Base-by-base conservation (phyloP, 148 eudicot genomes). In the Rhododendron simsii region DNA sequence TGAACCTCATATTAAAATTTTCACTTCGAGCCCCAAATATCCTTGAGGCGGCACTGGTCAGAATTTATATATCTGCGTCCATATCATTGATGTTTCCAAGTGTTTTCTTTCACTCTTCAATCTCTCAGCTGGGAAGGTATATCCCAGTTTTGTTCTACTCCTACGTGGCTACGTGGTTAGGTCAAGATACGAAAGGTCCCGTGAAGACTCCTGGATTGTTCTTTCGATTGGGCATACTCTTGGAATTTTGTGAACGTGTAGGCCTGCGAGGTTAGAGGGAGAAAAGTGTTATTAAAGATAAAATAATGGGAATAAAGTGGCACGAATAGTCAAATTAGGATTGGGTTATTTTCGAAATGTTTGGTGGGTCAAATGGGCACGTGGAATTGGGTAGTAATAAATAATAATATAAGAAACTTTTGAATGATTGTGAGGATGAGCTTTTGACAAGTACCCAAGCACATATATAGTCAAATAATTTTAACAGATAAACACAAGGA, bases 41-140 rank as follows among this genome's bases (percentile, higher is more conserved):
- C 6, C 5, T 5, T 39, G 7, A 39, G 0, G 0, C 0, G 7
- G 44, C 44, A 39, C 0, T 5, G 45, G 45, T 41, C 45, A 41
- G 1, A 41, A 41, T 6, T 47, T 53, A 53, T 16, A 5, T 5
- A 20, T 59, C 2, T 1, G 9, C n/a, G 65, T 59, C 65, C 65
- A 6, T 5, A 20, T 59, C n/a, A 7, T 65, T 65, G 26, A 1
- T 71, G 37, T 69, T 39, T 41, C 39, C 73, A 26, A 51, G 57
- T 20, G 45, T 83, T 93, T 89, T 86, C 92, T 91, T 87, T 76
- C 90, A 89, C 91, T 90, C 93, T 33, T 84, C 89, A 89, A 89
- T 84, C 86, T 86, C 86, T 84, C 12, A 7, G 41, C 7, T 41
- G 26, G 33, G 48, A 47, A 79, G 81, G 57, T 79, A 79, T 79